Evolutionary conservation across 768 basidiomycete genomes (phyloP), one percentile per base, ranked within the genome.

Genomic region (Suillus variegatus): DNA sequence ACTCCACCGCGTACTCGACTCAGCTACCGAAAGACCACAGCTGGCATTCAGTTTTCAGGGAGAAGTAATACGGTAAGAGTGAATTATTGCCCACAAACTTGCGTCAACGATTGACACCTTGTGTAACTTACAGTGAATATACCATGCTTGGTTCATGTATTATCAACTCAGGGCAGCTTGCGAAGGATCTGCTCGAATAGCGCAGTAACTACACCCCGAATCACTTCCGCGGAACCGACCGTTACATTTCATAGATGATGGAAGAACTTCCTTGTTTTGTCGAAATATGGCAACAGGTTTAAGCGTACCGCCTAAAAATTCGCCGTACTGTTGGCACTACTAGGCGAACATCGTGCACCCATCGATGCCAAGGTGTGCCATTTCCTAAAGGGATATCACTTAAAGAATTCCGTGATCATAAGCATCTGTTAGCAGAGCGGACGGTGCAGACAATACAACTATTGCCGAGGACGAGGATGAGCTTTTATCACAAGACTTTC

Each of bases 301-400:
- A 12, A 22, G 67, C 40, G 38, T 56, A 36, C 36, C 67, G 62
- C 46, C 25, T 54, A 35, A 22, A 65, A 35, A 38, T 58, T 13
- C 10, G 57, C 18, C 66, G 54, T 40, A 43, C 32, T 22, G 22
- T 65, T 36, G 64, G 61, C 40, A 54, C 22, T n/a, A n/a, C n/a
- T 63, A 6, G 61, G 74, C 72, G 18, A 72, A 79, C 20, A 76
- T 76, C 44, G 79, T 84, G 79, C 80, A 32, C 71, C 79, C 41
- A 79, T 85, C 69, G 81, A 69, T 65, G 77, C 32, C 84, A 86
- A 44, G 67, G 81, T 81, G 35, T 81, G 77, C 63, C 78, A 77
- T 41, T 85, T 86, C 69, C 70, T 86, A 25, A 80, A 82, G 60
- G 78, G 32, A 72, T 28, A 72, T 86, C 20, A 65, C 85, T 85